Percentiles rank a stretch among this genome's conserved stretches.
Evolutionary conservation across 2,329 filamentous ascomycete species (phyloP).

Genomic region (Zasmidium cellare): DNA sequence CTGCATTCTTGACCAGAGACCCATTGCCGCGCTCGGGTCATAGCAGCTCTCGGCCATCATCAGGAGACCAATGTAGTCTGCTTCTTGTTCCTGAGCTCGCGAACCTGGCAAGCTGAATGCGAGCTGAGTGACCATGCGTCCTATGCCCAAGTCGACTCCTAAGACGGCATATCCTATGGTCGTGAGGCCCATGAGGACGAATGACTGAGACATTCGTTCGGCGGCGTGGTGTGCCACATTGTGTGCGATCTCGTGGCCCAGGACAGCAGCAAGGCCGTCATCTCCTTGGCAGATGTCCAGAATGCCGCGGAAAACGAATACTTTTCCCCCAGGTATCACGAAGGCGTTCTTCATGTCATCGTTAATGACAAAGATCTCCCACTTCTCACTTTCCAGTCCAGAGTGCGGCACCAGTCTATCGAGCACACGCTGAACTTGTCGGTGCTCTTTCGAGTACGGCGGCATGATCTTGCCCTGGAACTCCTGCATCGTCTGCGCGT

Average conservation of each 20-base stretch:
- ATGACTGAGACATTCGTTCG: slow-evolving; percentile 59
- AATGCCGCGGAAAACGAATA: slow-evolving; percentile 76
- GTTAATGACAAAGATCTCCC: slow-evolving; percentile 77
- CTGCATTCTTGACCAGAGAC: slow-evolving; percentile 56
- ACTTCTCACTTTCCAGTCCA: slow-evolving; percentile 57
- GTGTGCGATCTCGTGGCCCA: slow-evolving; percentile 80
- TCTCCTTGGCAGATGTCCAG: slow-evolving; percentile 66
- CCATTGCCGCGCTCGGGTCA: slow-evolving; percentile 65
- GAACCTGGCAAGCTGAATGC: slow-evolving; percentile 69
- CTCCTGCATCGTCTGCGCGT: slow-evolving; percentile 57
- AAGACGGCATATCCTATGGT: slow-evolving; percentile 42
- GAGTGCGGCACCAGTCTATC: slow-evolving; percentile 65
- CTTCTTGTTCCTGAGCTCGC: slow-evolving; percentile 70
- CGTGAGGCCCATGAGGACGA: slow-evolving; percentile 41
- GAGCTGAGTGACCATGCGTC: slow-evolving; percentile 55
- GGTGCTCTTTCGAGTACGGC: slow-evolving; percentile 58
- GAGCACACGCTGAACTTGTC: slow-evolving; percentile 64
- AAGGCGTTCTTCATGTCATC: slow-evolving; percentile 69
- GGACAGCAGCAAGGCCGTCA: slow-evolving; percentile 69
- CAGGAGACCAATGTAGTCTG: slow-evolving; percentile 77
- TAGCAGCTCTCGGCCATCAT: slow-evolving; percentile 83
- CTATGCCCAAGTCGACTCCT: slow-evolving; percentile 41
- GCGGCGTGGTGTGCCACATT: slow-evolving; percentile 68
- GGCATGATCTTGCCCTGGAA: slow-evolving; percentile 59
- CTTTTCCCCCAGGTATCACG: slow-evolving; percentile 73